phyloP scores from a whole-genome alignment of 1,284 basidiomycete species.

The Apiotrichum akiyoshidainum region DNA sequence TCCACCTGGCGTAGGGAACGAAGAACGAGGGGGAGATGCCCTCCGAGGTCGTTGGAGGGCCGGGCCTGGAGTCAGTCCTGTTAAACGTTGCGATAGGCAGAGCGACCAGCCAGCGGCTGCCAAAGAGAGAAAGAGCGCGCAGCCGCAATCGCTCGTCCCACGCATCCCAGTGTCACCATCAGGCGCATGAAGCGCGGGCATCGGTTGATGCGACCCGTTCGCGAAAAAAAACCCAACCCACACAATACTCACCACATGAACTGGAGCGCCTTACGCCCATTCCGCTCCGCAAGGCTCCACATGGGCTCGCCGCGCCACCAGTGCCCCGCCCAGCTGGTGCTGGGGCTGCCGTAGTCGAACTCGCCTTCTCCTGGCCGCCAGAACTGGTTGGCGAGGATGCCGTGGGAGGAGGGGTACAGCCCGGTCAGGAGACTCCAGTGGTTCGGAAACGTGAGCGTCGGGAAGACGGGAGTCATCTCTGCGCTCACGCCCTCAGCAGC shows the following conservation, averaged over 20 bases:
- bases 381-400: slow-evolving; percentile 88
- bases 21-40: slow-evolving; percentile 70
- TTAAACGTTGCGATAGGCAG: not conserved
- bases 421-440: slow-evolving; percentile 87
- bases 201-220: not conserved
- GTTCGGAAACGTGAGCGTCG: slow-evolving; percentile 88
- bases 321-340: slow-evolving; percentile 61
- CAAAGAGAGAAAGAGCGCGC: too few relatives aligned
- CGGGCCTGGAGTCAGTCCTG: slow-evolving; percentile 59
- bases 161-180: too few relatives aligned
- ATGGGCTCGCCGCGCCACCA: slow-evolving; percentile 91
- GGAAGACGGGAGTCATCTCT: slow-evolving; percentile 81
- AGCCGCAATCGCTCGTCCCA: too few relatives aligned
- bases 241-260: slow-evolving; percentile 72
- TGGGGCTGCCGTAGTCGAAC: slow-evolving; percentile 55
- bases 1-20: slow-evolving; percentile 65
- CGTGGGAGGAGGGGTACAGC: slow-evolving; percentile 79
- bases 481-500: slow-evolving; percentile 63
- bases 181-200: too few relatives aligned
- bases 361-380: slow-evolving; percentile 59
- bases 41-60: slow-evolving; percentile 65
- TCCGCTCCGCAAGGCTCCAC: slow-evolving; percentile 78
- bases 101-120: too few relatives aligned
- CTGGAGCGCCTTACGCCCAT: slow-evolving; percentile 72
- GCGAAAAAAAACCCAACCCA: not conserved